A percentile compares a stretch with the other conserved stretches of the same genome.
Conservation (phyloP, 2,329 filamentous ascomycete species). For the Leptographium wingfieldii region DNA sequence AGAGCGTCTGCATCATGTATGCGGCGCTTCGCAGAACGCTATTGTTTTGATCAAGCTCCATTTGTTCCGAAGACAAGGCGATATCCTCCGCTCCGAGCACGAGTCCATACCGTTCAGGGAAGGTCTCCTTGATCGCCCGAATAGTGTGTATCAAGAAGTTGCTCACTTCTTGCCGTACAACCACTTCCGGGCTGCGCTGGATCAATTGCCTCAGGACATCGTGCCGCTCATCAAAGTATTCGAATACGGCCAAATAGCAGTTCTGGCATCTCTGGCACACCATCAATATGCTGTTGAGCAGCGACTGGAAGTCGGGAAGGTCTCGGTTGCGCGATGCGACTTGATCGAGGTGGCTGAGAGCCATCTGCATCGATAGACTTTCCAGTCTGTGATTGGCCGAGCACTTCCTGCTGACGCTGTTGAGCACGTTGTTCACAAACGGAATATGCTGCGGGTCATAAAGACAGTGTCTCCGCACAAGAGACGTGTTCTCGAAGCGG, state of each 20-base stretch:
- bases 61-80: slow-evolving; percentile 13
- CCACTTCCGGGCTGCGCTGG: slow-evolving; percentile 43
- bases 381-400: slow-evolving; percentile 32
- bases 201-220: slow-evolving; percentile 52
- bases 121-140: slow-evolving; percentile 33
- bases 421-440: slow-evolving; percentile 53
- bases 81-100: slow-evolving; percentile 16
- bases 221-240: slow-evolving; percentile 45
- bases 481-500: slow-evolving; percentile 55
- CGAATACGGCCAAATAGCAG: slow-evolving; percentile 46
- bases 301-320: slow-evolving; percentile 43
- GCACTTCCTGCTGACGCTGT: slow-evolving; percentile 31
- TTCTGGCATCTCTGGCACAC: slow-evolving; percentile 36
- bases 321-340: slow-evolving; percentile 62
- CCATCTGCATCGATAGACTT: slow-evolving; percentile 38
- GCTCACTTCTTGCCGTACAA: slow-evolving; percentile 40
- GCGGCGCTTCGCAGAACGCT: slow-evolving; percentile 27
- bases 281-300: slow-evolving; percentile 29
- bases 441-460: slow-evolving; percentile 59
- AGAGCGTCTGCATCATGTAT: slow-evolving; percentile 41
- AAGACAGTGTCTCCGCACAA: slow-evolving; percentile 66
- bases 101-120: slow-evolving; percentile 34
- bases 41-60: slow-evolving; percentile 5
- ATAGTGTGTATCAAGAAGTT: slow-evolving; percentile 41
- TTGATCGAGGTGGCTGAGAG: slow-evolving; percentile 59